Evolutionary conservation across 176 grass and related monocot species (phyloP).

Genomic region (barley (Hordeum vulgare)): MorexV3_pseudomolecules_assembly NC_058521.1:18058132-18058631

Average conservation of each 20-base stretch:
- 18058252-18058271: no score
- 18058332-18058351: not conserved
- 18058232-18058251: no score
- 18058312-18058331: no score
- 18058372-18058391: not conserved
- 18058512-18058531: not conserved
- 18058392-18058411: not conserved
- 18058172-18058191: no score
- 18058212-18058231: no score
- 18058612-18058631: not conserved
- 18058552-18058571: not conserved
- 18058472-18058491: not conserved
- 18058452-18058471: constrained; percentile 6
- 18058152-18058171: no score
- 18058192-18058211: no score
- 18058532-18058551: not conserved
- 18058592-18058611: not conserved
- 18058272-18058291: no score
- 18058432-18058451: not conserved
- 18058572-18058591: not conserved
- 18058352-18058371: no score
- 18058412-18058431: not conserved
- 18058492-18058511: not conserved
- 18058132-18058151: no score
- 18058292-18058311: no score